These are phyloP conservation scores for Coniferiporia sulphurascens DNA, from an alignment of 1,284 basidiomycete species.

Conservation along the genomic window DNA sequence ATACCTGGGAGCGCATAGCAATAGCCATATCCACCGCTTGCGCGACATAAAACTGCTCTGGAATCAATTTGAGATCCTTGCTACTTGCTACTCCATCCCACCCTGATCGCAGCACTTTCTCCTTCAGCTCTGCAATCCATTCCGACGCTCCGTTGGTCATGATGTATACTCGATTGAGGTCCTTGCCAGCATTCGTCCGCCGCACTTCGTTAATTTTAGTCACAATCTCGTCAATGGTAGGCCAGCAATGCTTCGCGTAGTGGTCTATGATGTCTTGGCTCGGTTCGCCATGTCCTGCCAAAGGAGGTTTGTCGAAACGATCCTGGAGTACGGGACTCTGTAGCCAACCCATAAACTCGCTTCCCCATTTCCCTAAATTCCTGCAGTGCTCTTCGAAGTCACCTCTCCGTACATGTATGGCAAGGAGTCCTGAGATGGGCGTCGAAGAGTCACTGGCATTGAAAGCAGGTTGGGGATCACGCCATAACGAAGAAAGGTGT, in stretches of 20 bases:
- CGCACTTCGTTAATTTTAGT: constrained; percentile 31
- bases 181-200: constrained; percentile 21
- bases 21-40: constrained; percentile 38
- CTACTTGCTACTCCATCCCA: constrained; percentile 18
- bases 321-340: constrained; percentile 38
- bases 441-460: not conserved
- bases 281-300: not conserved
- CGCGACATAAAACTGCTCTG: constrained; percentile 30
- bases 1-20: constrained; percentile 35
- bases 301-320: constrained; percentile 25
- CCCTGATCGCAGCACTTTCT: constrained; percentile 13
- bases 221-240: constrained; percentile 38
- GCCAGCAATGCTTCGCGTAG: constrained; percentile 33
- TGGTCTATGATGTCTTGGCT: constrained; percentile 9
- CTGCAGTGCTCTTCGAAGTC: constrained; percentile 52
- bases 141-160: constrained; percentile 33
- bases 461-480: not conserved
- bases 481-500: not conserved
- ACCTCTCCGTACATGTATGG: constrained; percentile 55
- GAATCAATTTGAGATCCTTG: constrained; percentile 19
- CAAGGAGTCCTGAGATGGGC: constrained; percentile 39
- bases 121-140: constrained; percentile 29
- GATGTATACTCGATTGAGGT: constrained; percentile 30
- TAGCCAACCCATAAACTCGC: constrained; percentile 40
- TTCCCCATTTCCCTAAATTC: constrained; percentile 36